Conservation (phyloP, 192 early-diverging fungal species). For the Backusella sp. region DNA sequence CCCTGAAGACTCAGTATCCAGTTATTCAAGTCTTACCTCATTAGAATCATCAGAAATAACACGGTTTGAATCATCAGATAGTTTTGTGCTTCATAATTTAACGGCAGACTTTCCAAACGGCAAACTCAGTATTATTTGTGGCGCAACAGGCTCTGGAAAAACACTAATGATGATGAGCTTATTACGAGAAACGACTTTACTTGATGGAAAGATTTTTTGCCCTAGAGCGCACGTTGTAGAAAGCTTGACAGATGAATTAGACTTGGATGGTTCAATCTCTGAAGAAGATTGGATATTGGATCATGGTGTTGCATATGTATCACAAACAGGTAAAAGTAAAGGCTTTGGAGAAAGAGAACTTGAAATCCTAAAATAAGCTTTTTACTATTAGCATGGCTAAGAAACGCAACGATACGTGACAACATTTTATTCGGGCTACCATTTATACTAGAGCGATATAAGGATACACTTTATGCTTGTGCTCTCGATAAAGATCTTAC, state of each 20-base stretch:
- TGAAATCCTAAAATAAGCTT: conserved; percentile 17
- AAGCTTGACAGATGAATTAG: background rate
- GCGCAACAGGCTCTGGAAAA: conserved; percentile 87
- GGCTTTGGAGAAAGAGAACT: background rate
- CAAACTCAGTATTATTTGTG: conserved; percentile 57
- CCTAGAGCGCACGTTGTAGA: conserved; percentile 28
- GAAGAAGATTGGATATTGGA: conserved; percentile 37
- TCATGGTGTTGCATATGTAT: conserved; percentile 72
- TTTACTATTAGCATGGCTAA: conserved; percentile 51
- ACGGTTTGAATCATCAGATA: conserved; percentile 16
- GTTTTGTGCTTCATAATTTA: conserved; percentile 43
- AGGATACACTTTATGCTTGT: conserved; percentile 53
- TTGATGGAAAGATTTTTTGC: conserved; percentile 39
- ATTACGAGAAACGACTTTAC: conserved; percentile 60
- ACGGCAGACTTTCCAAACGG: conserved; percentile 47
- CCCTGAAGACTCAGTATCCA: background rate
- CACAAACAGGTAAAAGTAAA: conserved; percentile 44
- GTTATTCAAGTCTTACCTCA: background rate
- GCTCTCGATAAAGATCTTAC: conserved; percentile 59
- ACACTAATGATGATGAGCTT: conserved; percentile 78
- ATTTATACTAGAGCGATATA: conserved; percentile 53
- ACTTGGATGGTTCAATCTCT: conserved; percentile 11
- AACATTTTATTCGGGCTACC: conserved; percentile 69
- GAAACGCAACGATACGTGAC: conserved; percentile 64
- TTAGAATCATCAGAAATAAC: background rate